phyloP scores from a whole-genome alignment of 1,284 basidiomycete species.

The Irpex sp. region DNA sequence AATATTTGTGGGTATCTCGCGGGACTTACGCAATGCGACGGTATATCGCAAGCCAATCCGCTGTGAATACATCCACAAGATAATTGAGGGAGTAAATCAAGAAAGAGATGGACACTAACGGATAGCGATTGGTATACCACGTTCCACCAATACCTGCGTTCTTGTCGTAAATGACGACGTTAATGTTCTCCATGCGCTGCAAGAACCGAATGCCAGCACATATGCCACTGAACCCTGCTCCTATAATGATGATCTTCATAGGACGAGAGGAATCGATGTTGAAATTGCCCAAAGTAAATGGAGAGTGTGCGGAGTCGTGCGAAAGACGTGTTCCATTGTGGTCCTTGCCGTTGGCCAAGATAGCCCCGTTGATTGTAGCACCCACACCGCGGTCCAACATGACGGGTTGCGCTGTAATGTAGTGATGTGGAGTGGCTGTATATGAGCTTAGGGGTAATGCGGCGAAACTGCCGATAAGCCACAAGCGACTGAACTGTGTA shows the following conservation, averaged over 20 bases:
- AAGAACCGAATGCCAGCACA: conserved; percentile 52
- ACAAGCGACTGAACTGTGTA: no score
- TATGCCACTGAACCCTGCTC: conserved; percentile 52
- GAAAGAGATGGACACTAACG: conserved; percentile 15
- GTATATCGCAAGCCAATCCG: conserved; percentile 46
- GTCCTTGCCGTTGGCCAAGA: neutral
- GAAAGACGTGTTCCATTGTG: neutral
- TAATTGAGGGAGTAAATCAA: neutral
- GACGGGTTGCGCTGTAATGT: neutral
- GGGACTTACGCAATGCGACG: conserved; percentile 18
- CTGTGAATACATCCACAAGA: conserved; percentile 21
- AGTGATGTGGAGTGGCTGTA: no score
- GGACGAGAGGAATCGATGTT: conserved; percentile 42
- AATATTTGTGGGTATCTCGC: neutral
- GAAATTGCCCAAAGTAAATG: conserved; percentile 22
- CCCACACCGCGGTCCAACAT: neutral
- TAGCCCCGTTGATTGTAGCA: neutral
- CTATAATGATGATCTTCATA: conserved; percentile 46
- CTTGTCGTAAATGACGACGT: conserved; percentile 54
- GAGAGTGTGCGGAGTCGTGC: neutral
- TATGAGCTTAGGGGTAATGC: neutral
- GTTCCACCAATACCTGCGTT: conserved; percentile 53
- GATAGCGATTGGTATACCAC: conserved; percentile 41
- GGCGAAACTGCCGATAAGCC: neutral
- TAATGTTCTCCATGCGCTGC: conserved; percentile 46